Percentiles rank a stretch among this genome's conserved stretches.
Conservation (phyloP, 257 asterid species). For the Plantago ovata region DNA sequence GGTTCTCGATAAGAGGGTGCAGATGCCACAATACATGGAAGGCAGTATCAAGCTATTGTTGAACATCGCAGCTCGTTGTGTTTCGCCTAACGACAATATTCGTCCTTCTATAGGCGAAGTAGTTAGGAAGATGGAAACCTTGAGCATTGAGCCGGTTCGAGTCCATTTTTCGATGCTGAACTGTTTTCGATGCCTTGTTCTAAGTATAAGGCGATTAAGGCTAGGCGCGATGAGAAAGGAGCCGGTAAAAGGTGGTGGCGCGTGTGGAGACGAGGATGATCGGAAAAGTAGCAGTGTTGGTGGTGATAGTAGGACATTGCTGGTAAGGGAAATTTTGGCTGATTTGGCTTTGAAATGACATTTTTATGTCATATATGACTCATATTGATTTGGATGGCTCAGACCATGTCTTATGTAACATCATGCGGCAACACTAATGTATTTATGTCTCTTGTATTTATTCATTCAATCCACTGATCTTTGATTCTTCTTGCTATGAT, state of each 20-base stretch:
- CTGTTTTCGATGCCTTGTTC: constrained; percentile 29
- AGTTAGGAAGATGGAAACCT: constrained; percentile 31
- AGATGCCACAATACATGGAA: constrained; percentile 25
- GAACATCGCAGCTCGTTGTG: constrained; percentile 43
- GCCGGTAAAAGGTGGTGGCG: constrained; percentile 5
- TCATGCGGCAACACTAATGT: not conserved
- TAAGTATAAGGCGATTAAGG: constrained; percentile 23
- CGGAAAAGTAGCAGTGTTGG: constrained; percentile 14
- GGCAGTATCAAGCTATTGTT: constrained; percentile 26
- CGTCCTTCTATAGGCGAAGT: constrained; percentile 59
- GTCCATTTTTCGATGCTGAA: constrained; percentile 28
- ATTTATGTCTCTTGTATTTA: not conserved
- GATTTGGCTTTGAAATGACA: constrained; percentile 41
- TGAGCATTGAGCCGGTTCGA: constrained; percentile 17
- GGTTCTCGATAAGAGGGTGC: constrained; percentile 40
- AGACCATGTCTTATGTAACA: not conserved
- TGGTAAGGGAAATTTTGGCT: constrained; percentile 60
- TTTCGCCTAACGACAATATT: constrained; percentile 21
- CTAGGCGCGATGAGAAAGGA: constrained; percentile 7
- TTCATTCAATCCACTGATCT: no score
- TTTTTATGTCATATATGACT: not conserved
- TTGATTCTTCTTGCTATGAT: no score
- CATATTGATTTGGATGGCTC: not conserved
- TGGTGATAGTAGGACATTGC: constrained; percentile 36
- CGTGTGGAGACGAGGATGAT: constrained; percentile 13